Evolutionary conservation across 1,284 basidiomycete species (phyloP).

Genomic region (Pseudozyma hubeiensis): DNA sequence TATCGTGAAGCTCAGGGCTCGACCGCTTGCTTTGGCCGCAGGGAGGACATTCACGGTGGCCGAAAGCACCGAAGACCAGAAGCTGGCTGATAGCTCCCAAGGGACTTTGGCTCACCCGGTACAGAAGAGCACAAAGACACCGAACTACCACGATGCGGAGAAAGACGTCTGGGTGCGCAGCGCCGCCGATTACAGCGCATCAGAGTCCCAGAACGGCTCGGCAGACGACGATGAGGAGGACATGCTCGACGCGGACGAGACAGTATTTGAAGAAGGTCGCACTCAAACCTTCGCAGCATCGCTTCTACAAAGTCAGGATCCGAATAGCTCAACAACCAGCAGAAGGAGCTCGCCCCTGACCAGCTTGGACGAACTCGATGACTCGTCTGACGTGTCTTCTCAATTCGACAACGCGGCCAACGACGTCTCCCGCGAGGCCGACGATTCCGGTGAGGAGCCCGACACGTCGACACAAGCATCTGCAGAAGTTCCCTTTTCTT

Average conservation of each 20-base stretch:
- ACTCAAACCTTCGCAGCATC: slow-evolving; percentile 21
- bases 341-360: slow-evolving; percentile 23
- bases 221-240: slow-evolving; percentile 1
- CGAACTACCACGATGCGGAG: slow-evolving; percentile 24
- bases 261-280: slow-evolving; percentile 26
- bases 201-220: slow-evolving; percentile 24
- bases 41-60: background rate
- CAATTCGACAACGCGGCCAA: slow-evolving; percentile 1
- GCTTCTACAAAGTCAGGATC: background rate
- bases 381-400: slow-evolving; percentile 13
- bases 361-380: slow-evolving; percentile 10
- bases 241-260: slow-evolving; percentile 1
- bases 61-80: background rate
- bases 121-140: slow-evolving; percentile 3
- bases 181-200: slow-evolving; percentile 29
- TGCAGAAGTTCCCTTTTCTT: background rate
- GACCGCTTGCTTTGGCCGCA: background rate
- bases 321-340: slow-evolving; percentile 3
- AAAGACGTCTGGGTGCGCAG: slow-evolving; percentile 45
- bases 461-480: background rate
- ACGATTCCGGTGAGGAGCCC: slow-evolving; percentile 3
- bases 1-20: slow-evolving; percentile 16
- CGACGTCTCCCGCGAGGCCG: background rate
- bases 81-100: background rate
- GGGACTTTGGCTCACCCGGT: background rate